Conservation (phyloP, 768 basidiomycete species). For the Leccinum fibrillosum region DNA sequence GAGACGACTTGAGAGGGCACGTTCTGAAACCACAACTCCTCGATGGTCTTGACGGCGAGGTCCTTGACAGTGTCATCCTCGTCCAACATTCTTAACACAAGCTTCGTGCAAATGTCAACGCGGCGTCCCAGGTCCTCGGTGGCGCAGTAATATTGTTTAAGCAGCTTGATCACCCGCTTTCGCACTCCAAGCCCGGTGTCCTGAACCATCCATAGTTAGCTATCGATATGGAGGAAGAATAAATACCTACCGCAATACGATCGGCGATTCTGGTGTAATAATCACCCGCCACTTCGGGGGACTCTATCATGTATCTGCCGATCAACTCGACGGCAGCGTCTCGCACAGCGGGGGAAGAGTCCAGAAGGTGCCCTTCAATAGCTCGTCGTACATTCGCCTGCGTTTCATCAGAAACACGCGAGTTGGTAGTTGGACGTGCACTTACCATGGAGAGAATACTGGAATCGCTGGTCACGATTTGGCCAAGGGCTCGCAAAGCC, state of each 20-base stretch:
- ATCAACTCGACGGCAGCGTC: conserved; percentile 97
- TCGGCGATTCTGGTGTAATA: conserved; percentile 89
- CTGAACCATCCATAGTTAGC: conserved; percentile 37
- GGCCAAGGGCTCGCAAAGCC: conserved; percentile 83
- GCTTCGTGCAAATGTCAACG: conserved; percentile 76
- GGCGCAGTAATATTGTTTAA: conserved; percentile 76
- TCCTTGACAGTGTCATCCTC: conserved; percentile 97
- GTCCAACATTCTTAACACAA: conserved; percentile 83
- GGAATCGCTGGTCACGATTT: conserved; percentile 87
- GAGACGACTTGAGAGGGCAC: conserved; percentile 28
- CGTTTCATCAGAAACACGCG: conserved; percentile 3
- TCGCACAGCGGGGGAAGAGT: conserved; percentile 90
- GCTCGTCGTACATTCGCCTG: conserved; percentile 78
- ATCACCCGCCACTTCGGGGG: conserved; percentile 81
- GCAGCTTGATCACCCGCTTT: conserved; percentile 93
- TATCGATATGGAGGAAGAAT: not conserved
- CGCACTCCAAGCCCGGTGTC: conserved; percentile 93
- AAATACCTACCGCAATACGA: conserved; percentile 74
- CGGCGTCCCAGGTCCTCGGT: conserved; percentile 57
- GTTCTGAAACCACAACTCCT: conserved; percentile 84
- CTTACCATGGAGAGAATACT: conserved; percentile 72
- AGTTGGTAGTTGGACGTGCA: conserved; percentile 3
- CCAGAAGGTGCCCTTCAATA: conserved; percentile 87
- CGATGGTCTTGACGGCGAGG: conserved; percentile 82
- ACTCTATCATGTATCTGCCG: conserved; percentile 92